Conservation (phyloP, 331 rosid species). For the Telfairia occidentalis region DNA sequence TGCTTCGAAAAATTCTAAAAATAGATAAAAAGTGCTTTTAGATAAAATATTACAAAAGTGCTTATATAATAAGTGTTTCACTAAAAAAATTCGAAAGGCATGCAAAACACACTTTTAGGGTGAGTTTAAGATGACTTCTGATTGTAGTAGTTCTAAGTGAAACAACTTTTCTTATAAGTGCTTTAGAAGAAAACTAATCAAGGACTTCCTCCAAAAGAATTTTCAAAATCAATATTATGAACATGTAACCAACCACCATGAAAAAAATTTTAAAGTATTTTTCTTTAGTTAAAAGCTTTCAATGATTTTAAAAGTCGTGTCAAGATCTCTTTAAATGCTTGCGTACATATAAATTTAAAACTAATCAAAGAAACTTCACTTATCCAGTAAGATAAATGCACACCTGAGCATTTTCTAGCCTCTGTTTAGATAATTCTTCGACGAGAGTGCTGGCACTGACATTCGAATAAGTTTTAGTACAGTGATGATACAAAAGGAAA, state of each 20-base stretch:
- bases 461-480: not conserved
- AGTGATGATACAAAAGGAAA: not conserved
- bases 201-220: not conserved
- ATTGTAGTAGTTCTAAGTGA: too few relatives aligned
- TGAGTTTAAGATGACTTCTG: too few relatives aligned
- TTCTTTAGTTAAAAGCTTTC: not conserved
- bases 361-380: not conserved
- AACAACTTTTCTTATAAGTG: not conserved
- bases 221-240: not conserved
- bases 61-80: too few relatives aligned
- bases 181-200: not conserved
- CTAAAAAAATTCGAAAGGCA: too few relatives aligned
- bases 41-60: too few relatives aligned
- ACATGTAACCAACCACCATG: not conserved
- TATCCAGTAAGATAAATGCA: not conserved
- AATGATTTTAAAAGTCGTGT: not conserved
- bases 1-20: too few relatives aligned
- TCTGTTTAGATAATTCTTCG: slow-evolving; percentile 1
- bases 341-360: not conserved
- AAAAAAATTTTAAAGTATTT: not conserved
- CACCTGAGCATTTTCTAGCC: slow-evolving; percentile 8
- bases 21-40: too few relatives aligned
- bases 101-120: too few relatives aligned
- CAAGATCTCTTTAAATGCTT: not conserved
- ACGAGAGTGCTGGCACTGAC: not conserved